These are phyloP conservation scores for Mycena galopus DNA, from an alignment of 768 basidiomycete genomes.

Conservation along the genomic window DNA sequence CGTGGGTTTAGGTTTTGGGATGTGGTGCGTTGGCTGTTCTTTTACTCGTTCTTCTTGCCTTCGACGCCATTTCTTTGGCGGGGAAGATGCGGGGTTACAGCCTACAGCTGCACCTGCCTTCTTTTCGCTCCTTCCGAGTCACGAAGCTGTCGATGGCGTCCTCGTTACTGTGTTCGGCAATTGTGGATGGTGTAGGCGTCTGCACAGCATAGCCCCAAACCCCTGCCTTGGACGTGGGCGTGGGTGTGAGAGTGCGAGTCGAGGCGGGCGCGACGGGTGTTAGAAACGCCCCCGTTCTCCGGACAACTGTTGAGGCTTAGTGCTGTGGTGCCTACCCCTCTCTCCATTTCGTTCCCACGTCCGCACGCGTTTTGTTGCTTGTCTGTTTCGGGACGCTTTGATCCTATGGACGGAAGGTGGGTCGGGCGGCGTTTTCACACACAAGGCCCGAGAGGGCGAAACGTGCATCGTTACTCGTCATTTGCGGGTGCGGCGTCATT, in stretches of 20 bases:
- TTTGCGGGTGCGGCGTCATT: background rate
- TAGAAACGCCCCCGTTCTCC: background rate
- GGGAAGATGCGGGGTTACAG: background rate
- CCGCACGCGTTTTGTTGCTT: too few species aligned
- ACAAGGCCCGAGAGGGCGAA: background rate
- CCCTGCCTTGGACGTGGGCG: too few species aligned
- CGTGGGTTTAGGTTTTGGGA: conserved; percentile 99
- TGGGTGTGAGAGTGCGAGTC: background rate
- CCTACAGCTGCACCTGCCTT: background rate
- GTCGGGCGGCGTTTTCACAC: background rate
- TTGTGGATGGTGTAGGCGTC: background rate
- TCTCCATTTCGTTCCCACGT: conserved; percentile 12
- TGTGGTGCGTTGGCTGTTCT: conserved; percentile 72
- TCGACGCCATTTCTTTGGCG: background rate
- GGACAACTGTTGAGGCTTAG: background rate
- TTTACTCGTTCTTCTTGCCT: conserved; percentile 17
- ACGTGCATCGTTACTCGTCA: background rate
- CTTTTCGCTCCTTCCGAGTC: background rate
- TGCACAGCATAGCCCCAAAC: too few species aligned
- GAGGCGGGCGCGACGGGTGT: background rate
- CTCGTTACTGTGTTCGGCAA: background rate
- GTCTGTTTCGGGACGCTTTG: background rate
- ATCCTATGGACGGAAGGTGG: background rate
- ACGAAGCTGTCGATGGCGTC: background rate
- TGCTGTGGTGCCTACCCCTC: background rate